Percentiles rank a stretch among this genome's conserved stretches.
Evolutionary conservation across 176 grass and related monocot genomes (phyloP).

Genomic region (Guadua angustifolia): DNA sequence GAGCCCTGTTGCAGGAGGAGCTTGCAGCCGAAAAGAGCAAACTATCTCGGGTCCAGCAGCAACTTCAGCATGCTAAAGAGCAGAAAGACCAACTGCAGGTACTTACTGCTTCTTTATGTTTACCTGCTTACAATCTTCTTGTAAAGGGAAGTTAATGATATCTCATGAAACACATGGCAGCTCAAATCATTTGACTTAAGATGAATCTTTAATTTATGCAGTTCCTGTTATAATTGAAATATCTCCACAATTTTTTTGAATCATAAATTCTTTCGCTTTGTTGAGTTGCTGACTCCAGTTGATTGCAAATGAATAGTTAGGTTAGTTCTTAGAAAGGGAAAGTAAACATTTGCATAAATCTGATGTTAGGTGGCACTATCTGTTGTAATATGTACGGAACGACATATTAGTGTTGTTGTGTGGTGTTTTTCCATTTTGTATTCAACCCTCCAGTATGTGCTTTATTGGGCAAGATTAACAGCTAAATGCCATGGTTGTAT

Average conservation of each 20-base stretch:
- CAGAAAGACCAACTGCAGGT: conserved; percentile 67
- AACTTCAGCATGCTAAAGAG: conserved; percentile 70
- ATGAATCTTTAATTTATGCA: conserved; percentile 28
- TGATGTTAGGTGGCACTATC: not conserved
- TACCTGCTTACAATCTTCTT: conserved; percentile 12
- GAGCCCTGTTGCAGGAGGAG: conserved; percentile 68
- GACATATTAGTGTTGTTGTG: not conserved
- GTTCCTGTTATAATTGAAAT: conserved; percentile 24
- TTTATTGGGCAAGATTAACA: conserved; percentile 26
- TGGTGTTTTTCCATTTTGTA: conserved; percentile 1
- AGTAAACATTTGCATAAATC: not conserved
- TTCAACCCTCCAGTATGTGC: not conserved
- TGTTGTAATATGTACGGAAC: conserved; percentile 22
- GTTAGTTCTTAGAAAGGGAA: conserved; percentile 12
- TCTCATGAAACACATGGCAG: conserved; percentile 11
- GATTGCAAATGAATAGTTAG: conserved; percentile 2
- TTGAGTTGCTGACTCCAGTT: conserved; percentile 13
- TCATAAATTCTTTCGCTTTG: not conserved
- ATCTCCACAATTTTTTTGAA: conserved; percentile 12
- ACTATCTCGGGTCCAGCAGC: conserved; percentile 55
- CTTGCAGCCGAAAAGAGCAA: conserved; percentile 68
- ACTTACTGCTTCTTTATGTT: conserved; percentile 28
- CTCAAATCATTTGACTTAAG: not conserved
- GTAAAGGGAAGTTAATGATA: conserved; percentile 18
- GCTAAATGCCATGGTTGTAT: not conserved